These are phyloP conservation scores for Exobasidium rhododendri DNA, from an alignment of 1,284 basidiomycete species.

Conservation along the genomic window DNA sequence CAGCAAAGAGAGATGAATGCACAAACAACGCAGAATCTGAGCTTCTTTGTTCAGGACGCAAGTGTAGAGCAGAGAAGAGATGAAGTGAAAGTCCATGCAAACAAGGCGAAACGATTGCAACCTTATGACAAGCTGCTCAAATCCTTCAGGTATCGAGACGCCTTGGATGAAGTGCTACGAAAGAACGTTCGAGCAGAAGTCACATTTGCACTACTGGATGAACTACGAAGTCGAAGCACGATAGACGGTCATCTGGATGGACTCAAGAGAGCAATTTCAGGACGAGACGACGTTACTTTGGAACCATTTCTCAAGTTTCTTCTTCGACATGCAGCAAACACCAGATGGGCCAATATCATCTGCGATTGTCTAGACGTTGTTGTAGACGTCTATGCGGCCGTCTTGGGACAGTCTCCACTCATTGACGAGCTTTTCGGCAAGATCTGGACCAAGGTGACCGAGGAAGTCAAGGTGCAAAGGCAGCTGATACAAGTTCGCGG, in stretches of 20 bases:
- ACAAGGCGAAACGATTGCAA: conserved; percentile 65
- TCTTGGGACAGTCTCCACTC: conserved; percentile 87
- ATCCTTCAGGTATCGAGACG: conserved; percentile 89
- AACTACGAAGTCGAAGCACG: conserved; percentile 72
- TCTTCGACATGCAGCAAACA: conserved; percentile 79
- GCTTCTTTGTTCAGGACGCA: not conserved
- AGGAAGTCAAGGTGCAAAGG: conserved; percentile 85
- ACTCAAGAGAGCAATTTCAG: conserved; percentile 76
- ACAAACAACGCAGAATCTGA: not conserved
- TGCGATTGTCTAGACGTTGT: conserved; percentile 78
- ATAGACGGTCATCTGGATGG: conserved; percentile 64
- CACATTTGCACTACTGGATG: conserved; percentile 86
- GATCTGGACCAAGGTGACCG: conserved; percentile 74
- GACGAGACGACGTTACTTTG: conserved; percentile 88
- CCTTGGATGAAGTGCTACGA: conserved; percentile 63
- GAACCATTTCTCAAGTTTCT: conserved; percentile 85
- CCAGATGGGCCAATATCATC: conserved; percentile 83
- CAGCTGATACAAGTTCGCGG: conserved; percentile 80
- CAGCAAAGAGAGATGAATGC: conserved; percentile 57
- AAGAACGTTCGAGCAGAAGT: conserved; percentile 57
- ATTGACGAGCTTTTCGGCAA: conserved; percentile 80
- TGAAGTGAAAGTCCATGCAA: conserved; percentile 20
- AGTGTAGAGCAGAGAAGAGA: not conserved
- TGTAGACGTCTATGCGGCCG: conserved; percentile 84
- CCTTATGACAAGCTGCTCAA: conserved; percentile 89